Percentiles rank a stretch among this genome's conserved stretches.
Conservation (phyloP, 805 yeast species). For the Monosporozyma aerobia region DNA sequence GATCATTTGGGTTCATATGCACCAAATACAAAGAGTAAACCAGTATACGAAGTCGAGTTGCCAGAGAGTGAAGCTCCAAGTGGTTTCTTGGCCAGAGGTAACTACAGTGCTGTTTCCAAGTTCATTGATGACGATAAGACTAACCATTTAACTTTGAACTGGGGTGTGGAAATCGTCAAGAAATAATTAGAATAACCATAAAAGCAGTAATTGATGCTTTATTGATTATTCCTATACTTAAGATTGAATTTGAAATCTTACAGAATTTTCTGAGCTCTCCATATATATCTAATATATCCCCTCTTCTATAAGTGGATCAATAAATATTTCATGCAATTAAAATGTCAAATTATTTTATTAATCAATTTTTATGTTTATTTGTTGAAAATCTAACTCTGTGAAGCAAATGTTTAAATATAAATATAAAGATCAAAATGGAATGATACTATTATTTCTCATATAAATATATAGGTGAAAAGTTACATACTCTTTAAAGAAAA, state of each 20-base stretch:
- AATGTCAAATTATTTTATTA: too few species aligned
- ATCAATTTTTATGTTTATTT: not conserved
- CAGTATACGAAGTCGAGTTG: constrained; percentile 55
- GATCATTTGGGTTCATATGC: constrained; percentile 89
- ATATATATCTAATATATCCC: too few species aligned
- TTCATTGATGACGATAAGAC: constrained; percentile 81
- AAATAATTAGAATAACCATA: constrained; percentile 19
- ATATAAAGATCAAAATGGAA: not conserved
- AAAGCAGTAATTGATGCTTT: not conserved
- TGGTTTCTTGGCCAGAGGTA: constrained; percentile 82
- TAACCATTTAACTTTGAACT: constrained; percentile 64
- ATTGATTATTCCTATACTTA: not conserved
- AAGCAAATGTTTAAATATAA: not conserved
- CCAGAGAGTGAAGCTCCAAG: constrained; percentile 82
- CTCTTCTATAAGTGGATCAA: not conserved
- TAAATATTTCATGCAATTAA: too few species aligned
- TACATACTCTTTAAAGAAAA: constrained; percentile 18
- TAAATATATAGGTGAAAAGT: not conserved
- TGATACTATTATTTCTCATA: not conserved
- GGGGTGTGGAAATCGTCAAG: constrained; percentile 80
- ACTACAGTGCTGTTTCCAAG: constrained; percentile 69
- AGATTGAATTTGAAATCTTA: not conserved
- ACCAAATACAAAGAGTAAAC: constrained; percentile 75
- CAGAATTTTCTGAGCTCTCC: not conserved
- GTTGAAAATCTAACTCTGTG: not conserved